Evolutionary conservation across 2,329 filamentous ascomycete species (phyloP).

Genomic region (Fusarium nurragi): DNA sequence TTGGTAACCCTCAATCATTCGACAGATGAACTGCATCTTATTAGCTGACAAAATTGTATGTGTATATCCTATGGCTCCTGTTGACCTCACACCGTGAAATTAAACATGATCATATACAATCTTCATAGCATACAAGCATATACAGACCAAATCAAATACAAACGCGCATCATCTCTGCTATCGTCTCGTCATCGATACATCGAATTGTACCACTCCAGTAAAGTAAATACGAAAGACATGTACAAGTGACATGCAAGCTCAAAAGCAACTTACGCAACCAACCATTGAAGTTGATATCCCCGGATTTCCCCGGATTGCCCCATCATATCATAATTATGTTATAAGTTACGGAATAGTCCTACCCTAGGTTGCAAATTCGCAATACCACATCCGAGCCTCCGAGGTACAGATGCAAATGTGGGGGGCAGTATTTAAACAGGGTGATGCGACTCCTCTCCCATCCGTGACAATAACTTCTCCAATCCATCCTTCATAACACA

Average conservation of each 20-base stretch:
- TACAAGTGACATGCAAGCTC: neutral
- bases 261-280: neutral
- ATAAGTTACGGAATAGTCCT: slow-evolving; percentile 33
- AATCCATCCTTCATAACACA: neutral
- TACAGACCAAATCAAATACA: too few species aligned
- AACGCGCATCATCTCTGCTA: neutral
- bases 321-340: slow-evolving; percentile 4
- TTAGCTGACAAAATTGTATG: too few species aligned
- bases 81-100: too few species aligned
- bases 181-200: neutral
- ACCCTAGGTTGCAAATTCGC: slow-evolving; percentile 22
- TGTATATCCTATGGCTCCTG: too few species aligned
- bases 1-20: too few species aligned
- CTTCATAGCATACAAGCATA: too few species aligned
- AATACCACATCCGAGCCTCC: too few species aligned
- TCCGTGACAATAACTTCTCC: neutral
- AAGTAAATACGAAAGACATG: neutral
- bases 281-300: neutral
- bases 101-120: too few species aligned
- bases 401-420: neutral
- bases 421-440: slow-evolving; percentile 15
- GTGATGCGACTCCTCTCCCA: neutral
- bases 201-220: neutral
- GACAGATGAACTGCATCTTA: too few species aligned
- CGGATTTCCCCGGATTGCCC: neutral